Evolutionary conservation across 306 rosid genomes (phyloP).

Genomic region (Vigna angularis): DNA sequence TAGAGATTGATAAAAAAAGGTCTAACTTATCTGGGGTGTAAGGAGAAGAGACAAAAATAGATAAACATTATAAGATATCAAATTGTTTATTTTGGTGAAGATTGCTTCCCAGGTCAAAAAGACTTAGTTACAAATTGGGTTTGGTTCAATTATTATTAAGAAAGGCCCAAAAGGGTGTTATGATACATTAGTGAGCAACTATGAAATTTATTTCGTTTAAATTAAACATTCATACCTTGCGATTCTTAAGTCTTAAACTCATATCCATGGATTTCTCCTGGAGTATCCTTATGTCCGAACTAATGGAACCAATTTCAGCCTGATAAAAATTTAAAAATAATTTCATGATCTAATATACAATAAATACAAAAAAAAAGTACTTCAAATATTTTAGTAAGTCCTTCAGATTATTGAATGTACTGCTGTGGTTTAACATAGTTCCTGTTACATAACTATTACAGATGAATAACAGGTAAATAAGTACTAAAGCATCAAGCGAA

Average conservation of each 20-base stretch:
- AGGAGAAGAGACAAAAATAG: conserved; percentile 8
- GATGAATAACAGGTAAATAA: conserved; percentile 9
- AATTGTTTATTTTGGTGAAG: conserved; percentile 27
- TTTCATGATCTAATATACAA: conserved; percentile 34
- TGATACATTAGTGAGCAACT: not conserved
- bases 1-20: conserved; percentile 24
- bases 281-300: conserved; percentile 95
- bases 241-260: conserved; percentile 96
- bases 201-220: not conserved
- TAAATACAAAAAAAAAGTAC: conserved; percentile 18
- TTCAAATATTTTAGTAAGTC: conserved; percentile 12
- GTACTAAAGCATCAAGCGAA: not conserved
- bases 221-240: conserved; percentile 71
- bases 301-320: conserved; percentile 96
- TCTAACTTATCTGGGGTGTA: not conserved
- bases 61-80: conserved; percentile 10
- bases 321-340: conserved; percentile 47
- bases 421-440: conserved; percentile 21
- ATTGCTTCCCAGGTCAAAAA: conserved; percentile 18
- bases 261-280: conserved; percentile 99
- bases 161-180: conserved; percentile 19
- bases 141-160: conserved; percentile 9
- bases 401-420: conserved; percentile 25
- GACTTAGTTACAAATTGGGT: not conserved
- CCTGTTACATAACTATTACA: conserved; percentile 2